These are phyloP conservation scores for Gymnopilus dilepis DNA, from an alignment of 768 basidiomycete species.

Conservation along the genomic window DNA sequence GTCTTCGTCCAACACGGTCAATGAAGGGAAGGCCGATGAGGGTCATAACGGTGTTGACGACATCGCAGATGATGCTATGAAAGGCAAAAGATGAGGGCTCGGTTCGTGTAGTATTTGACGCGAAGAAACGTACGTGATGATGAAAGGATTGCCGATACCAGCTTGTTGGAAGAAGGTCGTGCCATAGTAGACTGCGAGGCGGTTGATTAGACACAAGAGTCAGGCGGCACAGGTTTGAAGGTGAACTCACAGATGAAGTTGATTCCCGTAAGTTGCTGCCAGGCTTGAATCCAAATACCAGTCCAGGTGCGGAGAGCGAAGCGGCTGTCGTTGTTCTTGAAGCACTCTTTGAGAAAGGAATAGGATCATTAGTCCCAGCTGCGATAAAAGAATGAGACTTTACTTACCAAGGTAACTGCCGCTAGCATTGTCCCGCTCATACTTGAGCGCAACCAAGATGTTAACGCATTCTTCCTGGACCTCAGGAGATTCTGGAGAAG, in stretches of 20 bases:
- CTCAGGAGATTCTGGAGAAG: constrained; percentile 52
- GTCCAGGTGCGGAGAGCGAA: constrained; percentile 73
- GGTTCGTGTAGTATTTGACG: too few species aligned
- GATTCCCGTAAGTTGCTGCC: constrained; percentile 84
- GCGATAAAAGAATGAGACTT: background rate
- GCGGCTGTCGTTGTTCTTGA: constrained; percentile 60
- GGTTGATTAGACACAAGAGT: constrained; percentile 17
- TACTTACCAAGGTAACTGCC: constrained; percentile 61
- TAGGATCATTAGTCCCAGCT: too few species aligned
- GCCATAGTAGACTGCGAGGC: constrained; percentile 27
- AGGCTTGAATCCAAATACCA: constrained; percentile 60
- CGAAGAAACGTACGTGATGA: constrained; percentile 44
- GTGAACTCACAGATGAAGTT: constrained; percentile 49
- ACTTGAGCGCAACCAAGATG: constrained; percentile 56
- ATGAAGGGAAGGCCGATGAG: constrained; percentile 78
- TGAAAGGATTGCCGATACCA: constrained; percentile 59
- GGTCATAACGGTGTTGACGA: constrained; percentile 81
- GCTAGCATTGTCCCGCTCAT: constrained; percentile 62
- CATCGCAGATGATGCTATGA: constrained; percentile 48
- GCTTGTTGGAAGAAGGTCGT: constrained; percentile 61
- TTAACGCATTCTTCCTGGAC: constrained; percentile 56
- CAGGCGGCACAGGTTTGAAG: background rate
- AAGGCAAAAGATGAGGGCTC: background rate
- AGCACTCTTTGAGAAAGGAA: constrained; percentile 51
- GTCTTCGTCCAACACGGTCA: constrained; percentile 80